phyloP scores from a whole-genome alignment of 1,284 basidiomycete genomes.

The Earliella scabrosa region DNA sequence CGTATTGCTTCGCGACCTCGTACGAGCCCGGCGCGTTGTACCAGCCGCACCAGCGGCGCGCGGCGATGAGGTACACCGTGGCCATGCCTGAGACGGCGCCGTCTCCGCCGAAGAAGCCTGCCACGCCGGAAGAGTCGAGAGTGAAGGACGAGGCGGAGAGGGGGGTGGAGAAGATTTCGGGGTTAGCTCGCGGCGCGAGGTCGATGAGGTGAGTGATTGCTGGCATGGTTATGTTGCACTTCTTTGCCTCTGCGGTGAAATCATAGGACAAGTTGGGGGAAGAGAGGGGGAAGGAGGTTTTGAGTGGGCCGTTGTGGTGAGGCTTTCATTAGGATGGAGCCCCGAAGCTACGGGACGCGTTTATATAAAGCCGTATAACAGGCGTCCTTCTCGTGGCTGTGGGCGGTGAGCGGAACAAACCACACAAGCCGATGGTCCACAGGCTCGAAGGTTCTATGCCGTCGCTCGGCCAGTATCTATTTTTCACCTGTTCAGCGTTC shows the following conservation, averaged over 20 bases:
- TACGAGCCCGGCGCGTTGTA: conserved; percentile 24
- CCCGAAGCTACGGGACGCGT: no score
- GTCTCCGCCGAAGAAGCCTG: conserved; percentile 25
- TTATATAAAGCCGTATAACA: no score
- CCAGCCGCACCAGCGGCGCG: conserved; percentile 25
- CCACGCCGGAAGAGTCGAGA: conserved; percentile 24
- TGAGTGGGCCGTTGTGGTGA: no score
- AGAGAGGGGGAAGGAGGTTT: background rate
- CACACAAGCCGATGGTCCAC: no score
- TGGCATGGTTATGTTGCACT: background rate
- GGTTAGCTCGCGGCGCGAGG: background rate
- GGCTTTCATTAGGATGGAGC: no score
- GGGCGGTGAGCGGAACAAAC: no score
- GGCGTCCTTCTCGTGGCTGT: no score
- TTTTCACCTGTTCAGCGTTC: no score
- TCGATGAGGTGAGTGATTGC: conserved; percentile 3
- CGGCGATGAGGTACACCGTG: conserved; percentile 21
- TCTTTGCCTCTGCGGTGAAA: background rate
- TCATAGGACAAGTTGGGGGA: background rate
- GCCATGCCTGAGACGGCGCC: conserved; percentile 24
- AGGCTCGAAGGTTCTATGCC: no score
- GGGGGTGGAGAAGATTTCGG: conserved; percentile 2
- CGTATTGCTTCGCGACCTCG: conserved; percentile 26
- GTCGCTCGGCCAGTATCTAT: no score
- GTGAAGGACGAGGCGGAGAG: conserved; percentile 12